Percentiles rank a stretch among this genome's conserved stretches.
Evolutionary conservation across 345 rosid species (phyloP).

Genomic region (Alliaria petiolata): DNA sequence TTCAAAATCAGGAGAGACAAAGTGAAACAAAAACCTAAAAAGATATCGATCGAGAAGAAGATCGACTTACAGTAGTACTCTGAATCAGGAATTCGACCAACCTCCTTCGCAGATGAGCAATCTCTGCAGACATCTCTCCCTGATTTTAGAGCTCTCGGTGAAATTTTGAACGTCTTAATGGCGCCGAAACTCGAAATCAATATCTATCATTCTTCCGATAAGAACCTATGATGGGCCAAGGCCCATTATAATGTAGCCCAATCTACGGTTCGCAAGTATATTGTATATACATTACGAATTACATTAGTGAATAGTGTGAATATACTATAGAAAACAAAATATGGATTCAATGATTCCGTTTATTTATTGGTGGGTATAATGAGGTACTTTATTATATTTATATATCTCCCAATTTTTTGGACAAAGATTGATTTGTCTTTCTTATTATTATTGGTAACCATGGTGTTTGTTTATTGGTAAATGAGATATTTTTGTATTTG

Average conservation of each 20-base stretch:
- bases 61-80: not conserved
- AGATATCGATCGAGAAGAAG: not conserved
- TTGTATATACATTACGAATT: too few relatives aligned
- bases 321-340: too few relatives aligned
- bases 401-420: too few relatives aligned
- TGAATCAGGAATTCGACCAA: slow-evolving; percentile 18
- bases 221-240: not conserved
- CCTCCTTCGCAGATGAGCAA: slow-evolving; percentile 16
- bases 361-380: too few relatives aligned
- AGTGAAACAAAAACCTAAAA: not conserved
- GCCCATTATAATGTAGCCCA: not conserved
- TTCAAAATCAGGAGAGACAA: not conserved
- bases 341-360: too few relatives aligned
- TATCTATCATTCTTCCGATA: not conserved
- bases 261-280: not conserved
- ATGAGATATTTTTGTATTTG: too few relatives aligned
- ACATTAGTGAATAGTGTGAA: too few relatives aligned
- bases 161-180: slow-evolving; percentile 8
- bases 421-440: too few relatives aligned
- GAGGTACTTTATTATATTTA: too few relatives aligned
- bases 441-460: too few relatives aligned
- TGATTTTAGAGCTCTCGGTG: slow-evolving; percentile 12
- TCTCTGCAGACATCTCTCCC: slow-evolving; percentile 21
- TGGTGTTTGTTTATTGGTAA: too few relatives aligned
- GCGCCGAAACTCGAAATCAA: slow-evolving; percentile 16